Percentiles rank a stretch among this genome's conserved stretches.
Evolutionary conservation across 371 early-diverging fungal genomes (phyloP).

Genomic region (Mortierella sp.): DNA sequence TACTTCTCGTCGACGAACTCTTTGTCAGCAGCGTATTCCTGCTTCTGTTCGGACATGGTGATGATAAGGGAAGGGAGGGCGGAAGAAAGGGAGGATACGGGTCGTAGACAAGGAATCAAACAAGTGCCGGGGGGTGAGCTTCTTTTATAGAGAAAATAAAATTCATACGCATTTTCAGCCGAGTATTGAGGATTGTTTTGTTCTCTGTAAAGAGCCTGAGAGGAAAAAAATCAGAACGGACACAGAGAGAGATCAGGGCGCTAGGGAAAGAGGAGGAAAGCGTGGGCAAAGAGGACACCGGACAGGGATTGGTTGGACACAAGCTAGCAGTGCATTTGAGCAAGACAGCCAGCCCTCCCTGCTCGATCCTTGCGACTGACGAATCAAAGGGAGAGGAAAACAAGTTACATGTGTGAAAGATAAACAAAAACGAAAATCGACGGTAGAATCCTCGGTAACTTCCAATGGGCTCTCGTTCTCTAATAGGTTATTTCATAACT

Average conservation of each 20-base stretch:
- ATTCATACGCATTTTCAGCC: background rate
- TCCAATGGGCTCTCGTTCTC: background rate
- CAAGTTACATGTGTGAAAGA: background rate
- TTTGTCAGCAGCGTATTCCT: slow-evolving; percentile 30
- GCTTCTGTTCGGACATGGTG: slow-evolving; percentile 32
- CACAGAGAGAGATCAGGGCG: background rate
- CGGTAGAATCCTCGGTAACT: background rate
- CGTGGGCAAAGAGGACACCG: background rate
- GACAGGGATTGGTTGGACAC: background rate
- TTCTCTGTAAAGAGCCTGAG: background rate
- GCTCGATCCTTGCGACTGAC: no score
- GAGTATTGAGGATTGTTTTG: slow-evolving; percentile 2
- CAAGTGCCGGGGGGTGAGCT: background rate
- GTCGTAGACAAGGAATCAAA: slow-evolving; percentile 25
- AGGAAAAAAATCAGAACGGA: background rate
- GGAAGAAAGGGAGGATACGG: background rate
- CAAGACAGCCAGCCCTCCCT: no score
- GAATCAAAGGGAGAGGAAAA: background rate
- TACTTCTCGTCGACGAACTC: slow-evolving; percentile 28
- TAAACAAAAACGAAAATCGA: background rate
- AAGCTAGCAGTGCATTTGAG: background rate
- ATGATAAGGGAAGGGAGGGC: background rate
- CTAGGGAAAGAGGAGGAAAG: background rate
- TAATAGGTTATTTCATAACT: background rate
- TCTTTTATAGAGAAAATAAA: slow-evolving; percentile 17